Evolutionary conservation across 2,329 filamentous ascomycete species (phyloP).

Genomic region (Eutypa lata): DNA sequence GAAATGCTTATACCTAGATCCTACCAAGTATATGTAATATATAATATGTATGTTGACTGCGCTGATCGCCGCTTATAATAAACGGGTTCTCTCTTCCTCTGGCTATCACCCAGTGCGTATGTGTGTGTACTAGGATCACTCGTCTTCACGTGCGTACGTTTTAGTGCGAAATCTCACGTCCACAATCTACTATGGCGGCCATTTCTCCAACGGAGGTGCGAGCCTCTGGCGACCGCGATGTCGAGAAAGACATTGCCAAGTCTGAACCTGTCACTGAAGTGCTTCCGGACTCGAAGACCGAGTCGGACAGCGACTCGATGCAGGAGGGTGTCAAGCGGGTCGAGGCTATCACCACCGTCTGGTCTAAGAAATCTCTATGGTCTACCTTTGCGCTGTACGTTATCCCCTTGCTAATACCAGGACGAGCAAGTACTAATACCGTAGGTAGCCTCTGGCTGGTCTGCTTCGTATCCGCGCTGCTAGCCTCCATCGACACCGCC

Average conservation of each 20-base stretch:
- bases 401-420: neutral
- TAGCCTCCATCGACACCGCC: slow-evolving; percentile 38
- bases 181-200: slow-evolving; percentile 9
- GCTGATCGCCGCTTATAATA: too few relatives aligned
- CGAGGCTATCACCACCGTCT: slow-evolving; percentile 37
- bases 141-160: too few relatives aligned
- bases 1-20: too few relatives aligned
- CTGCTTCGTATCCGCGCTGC: slow-evolving; percentile 34
- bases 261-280: slow-evolving; percentile 12
- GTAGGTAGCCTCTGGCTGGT: slow-evolving; percentile 35
- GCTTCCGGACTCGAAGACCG: slow-evolving; percentile 20
- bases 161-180: too few relatives aligned
- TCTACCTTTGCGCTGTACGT: slow-evolving; percentile 38
- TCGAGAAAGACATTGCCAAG: slow-evolving; percentile 13
- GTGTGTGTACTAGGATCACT: too few relatives aligned
- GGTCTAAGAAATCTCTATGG: slow-evolving; percentile 35
- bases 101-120: too few relatives aligned
- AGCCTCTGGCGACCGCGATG: slow-evolving; percentile 9
- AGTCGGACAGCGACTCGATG: too few relatives aligned
- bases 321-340: slow-evolving; percentile 37
- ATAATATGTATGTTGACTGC: too few relatives aligned
- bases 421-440: neutral
- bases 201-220: slow-evolving; percentile 3
- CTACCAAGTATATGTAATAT: too few relatives aligned
- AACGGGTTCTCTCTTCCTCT: too few relatives aligned